phyloP scores from a whole-genome alignment of 2,329 filamentous ascomycete genomes.

The Oidium heveae region DNA sequence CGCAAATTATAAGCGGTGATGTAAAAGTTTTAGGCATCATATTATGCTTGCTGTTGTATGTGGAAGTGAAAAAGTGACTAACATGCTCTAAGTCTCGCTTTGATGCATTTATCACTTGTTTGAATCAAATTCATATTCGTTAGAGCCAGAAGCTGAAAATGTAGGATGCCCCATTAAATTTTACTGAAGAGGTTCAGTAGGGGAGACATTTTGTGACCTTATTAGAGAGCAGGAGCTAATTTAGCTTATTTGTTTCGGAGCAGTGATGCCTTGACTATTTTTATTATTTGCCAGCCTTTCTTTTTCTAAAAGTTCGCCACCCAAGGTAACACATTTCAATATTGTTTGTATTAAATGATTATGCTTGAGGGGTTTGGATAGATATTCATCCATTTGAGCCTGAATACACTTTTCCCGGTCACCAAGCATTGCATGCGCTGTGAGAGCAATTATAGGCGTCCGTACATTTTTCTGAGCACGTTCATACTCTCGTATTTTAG shows the following conservation, averaged over 20 bases:
- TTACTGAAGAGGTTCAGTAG: background rate
- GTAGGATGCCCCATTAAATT: background rate
- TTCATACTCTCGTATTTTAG: conserved; percentile 90
- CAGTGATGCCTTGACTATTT: background rate
- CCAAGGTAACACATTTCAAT: conserved; percentile 82
- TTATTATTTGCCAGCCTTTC: conserved; percentile 21
- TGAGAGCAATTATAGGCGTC: conserved; percentile 88
- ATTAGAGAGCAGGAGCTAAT: too few relatives aligned
- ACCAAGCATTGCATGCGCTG: conserved; percentile 94
- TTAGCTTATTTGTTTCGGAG: too few relatives aligned
- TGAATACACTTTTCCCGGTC: conserved; percentile 96
- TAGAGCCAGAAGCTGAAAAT: background rate
- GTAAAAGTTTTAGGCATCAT: too few relatives aligned
- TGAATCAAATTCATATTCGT: background rate
- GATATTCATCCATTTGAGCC: conserved; percentile 96
- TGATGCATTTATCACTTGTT: background rate
- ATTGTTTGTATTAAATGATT: conserved; percentile 97
- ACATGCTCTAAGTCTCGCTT: background rate
- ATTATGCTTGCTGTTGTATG: too few relatives aligned
- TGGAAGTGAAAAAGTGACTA: too few relatives aligned
- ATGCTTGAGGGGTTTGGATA: conserved; percentile 89
- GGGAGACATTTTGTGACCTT: background rate
- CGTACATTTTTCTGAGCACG: conserved; percentile 52
- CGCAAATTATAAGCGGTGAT: too few relatives aligned
- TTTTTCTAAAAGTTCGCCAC: conserved; percentile 58